phyloP scores from a whole-genome alignment of 2,329 filamentous ascomycete species.

The Penicillium sp. region DNA sequence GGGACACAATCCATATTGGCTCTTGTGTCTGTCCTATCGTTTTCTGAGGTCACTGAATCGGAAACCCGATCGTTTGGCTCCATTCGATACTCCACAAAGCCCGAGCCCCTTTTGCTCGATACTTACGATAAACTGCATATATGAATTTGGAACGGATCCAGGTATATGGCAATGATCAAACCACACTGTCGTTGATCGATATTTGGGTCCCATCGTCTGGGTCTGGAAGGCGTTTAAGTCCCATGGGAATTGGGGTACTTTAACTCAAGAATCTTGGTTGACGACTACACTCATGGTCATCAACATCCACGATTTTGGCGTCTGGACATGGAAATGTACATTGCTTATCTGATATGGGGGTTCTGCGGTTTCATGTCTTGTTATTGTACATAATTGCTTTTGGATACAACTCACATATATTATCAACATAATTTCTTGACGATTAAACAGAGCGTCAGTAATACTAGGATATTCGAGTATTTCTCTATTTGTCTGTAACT shows the following conservation, averaged over 20 bases:
- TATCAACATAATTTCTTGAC: not conserved
- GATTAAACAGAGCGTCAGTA: not conserved
- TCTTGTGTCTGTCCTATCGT: slow-evolving; percentile 13
- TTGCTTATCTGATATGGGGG: slow-evolving; percentile 4
- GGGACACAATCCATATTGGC: slow-evolving; percentile 11
- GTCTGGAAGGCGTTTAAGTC: slow-evolving; percentile 3
- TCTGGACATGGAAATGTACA: slow-evolving; percentile 8
- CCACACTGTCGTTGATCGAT: not conserved
- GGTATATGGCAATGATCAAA: not conserved
- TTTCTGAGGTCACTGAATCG: slow-evolving; percentile 2
- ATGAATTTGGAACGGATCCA: slow-evolving; percentile 2
- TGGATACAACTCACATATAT: slow-evolving; percentile 1
- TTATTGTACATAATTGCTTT: slow-evolving; percentile 12
- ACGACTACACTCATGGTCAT: not conserved
- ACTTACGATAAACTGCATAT: slow-evolving; percentile 9
- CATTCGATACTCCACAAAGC: slow-evolving; percentile 3
- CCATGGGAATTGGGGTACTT: not conserved
- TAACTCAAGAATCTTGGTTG: not conserved
- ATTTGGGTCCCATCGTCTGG: not conserved
- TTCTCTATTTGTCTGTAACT: not conserved
- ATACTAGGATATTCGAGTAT: not conserved
- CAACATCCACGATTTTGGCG: slow-evolving; percentile 1
- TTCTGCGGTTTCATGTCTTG: slow-evolving; percentile 3
- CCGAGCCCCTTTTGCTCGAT: slow-evolving; percentile 6
- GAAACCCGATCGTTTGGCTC: not conserved